These are phyloP conservation scores for Stephania cephalantha DNA, from an alignment of 164 flowering plant genomes.

Conservation along the genomic window DNA sequence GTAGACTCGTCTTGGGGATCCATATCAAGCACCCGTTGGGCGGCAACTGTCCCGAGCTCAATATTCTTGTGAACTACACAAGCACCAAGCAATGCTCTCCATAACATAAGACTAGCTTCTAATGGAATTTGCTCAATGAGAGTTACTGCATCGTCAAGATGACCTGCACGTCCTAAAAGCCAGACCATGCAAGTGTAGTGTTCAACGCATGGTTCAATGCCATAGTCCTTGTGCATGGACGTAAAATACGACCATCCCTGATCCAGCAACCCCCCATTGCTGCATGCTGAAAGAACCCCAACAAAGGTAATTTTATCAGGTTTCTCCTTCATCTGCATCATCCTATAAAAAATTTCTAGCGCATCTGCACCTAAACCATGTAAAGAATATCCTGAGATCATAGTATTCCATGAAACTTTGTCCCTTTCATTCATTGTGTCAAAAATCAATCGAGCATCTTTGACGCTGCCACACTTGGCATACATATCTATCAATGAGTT, in stretches of 20 bases:
- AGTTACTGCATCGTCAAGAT: slow-evolving; percentile 56
- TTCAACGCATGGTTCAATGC: slow-evolving; percentile 72
- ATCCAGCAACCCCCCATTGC: slow-evolving; percentile 64
- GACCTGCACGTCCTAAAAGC: slow-evolving; percentile 69
- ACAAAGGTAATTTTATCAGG: slow-evolving; percentile 75
- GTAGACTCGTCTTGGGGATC: slow-evolving; percentile 76
- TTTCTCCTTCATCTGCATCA: slow-evolving; percentile 38
- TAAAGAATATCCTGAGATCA: slow-evolving; percentile 76
- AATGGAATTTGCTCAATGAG: slow-evolving; percentile 62
- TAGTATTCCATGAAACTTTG: slow-evolving; percentile 78
- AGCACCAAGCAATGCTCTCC: slow-evolving; percentile 89
- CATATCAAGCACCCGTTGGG: slow-evolving; percentile 62
- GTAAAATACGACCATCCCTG: slow-evolving; percentile 51
- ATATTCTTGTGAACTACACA: slow-evolving; percentile 67
- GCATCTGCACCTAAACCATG: slow-evolving; percentile 77
- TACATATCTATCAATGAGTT: slow-evolving; percentile 91
- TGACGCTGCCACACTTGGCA: slow-evolving; percentile 79
- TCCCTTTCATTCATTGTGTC: slow-evolving; percentile 42
- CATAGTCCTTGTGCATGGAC: slow-evolving; percentile 52
- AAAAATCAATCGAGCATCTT: slow-evolving; percentile 54
- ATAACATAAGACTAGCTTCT: slow-evolving; percentile 75
- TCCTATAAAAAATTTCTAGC: slow-evolving; percentile 44
- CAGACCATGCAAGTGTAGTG: slow-evolving; percentile 89
- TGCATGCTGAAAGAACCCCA: slow-evolving; percentile 77
- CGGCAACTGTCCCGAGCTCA: slow-evolving; percentile 57